Evolutionary conservation across 805 yeast genomes (phyloP).

Genomic region (Gaillardinia entomophila): DNA sequence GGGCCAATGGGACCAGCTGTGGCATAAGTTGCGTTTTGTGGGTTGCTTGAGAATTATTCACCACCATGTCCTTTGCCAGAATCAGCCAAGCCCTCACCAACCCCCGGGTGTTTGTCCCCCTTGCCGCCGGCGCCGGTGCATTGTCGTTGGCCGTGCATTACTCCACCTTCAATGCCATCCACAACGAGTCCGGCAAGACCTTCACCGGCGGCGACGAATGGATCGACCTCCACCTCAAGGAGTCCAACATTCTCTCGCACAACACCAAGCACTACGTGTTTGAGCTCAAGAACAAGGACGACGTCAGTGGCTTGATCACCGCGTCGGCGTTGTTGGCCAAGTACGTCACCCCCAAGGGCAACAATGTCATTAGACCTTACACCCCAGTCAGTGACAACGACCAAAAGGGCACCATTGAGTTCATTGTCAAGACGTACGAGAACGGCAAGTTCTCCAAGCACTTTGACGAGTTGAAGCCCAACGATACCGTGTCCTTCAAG

Average conservation of each 20-base stretch:
- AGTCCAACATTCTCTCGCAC: slow-evolving; percentile 44
- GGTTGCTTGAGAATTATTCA: no score
- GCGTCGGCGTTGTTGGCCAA: slow-evolving; percentile 82
- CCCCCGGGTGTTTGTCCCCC: slow-evolving; percentile 23
- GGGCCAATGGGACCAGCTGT: no score
- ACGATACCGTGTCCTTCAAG: slow-evolving; percentile 84
- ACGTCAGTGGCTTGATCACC: slow-evolving; percentile 66
- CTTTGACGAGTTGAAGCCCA: slow-evolving; percentile 60
- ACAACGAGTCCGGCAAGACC: slow-evolving; percentile 38
- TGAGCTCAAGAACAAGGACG: slow-evolving; percentile 60
- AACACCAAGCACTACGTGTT: slow-evolving; percentile 69
- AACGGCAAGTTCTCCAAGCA: slow-evolving; percentile 81
- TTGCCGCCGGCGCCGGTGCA: slow-evolving; percentile 26
- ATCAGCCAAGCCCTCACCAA: slow-evolving; percentile 17
- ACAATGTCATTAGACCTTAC: slow-evolving; percentile 79
- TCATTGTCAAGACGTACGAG: slow-evolving; percentile 80
- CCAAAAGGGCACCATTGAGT: slow-evolving; percentile 67
- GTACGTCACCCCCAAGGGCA: slow-evolving; percentile 77
- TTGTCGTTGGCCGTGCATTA: slow-evolving; percentile 28
- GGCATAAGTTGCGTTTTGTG: no score
- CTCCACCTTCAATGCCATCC: slow-evolving; percentile 14
- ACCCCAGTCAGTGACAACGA: slow-evolving; percentile 79
- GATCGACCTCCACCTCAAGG: slow-evolving; percentile 61
- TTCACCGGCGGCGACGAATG: slow-evolving; percentile 63
- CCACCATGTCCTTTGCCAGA: slow-evolving; percentile 18